phyloP scores from a whole-genome alignment of 2,329 filamentous ascomycete species.

The Pseudogymnoascus sp. region DNA sequence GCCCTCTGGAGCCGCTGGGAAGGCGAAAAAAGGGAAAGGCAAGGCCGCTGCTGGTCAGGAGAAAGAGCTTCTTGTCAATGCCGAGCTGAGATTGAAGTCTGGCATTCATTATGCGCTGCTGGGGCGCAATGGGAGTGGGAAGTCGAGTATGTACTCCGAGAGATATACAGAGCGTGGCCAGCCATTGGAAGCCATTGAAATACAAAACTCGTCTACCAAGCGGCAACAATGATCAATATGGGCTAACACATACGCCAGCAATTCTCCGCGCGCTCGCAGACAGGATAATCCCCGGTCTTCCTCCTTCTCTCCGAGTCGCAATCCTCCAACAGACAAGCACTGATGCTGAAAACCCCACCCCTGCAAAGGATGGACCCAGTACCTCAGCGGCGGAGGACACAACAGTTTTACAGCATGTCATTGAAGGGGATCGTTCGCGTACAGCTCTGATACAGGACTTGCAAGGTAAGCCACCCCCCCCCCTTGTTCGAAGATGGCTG shows the following conservation, averaged over 20 bases:
- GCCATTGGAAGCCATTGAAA: not conserved
- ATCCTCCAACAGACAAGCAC: constrained; percentile 60
- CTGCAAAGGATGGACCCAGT: constrained; percentile 20
- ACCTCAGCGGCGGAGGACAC: not conserved
- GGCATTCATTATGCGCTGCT: constrained; percentile 70
- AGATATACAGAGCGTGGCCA: not conserved
- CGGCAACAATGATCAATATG: not conserved
- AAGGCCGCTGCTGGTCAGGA: constrained; percentile 42
- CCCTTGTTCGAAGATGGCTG: not conserved
- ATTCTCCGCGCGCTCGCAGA: constrained; percentile 68
- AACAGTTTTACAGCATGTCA: not conserved
- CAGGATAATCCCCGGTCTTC: constrained; percentile 70
- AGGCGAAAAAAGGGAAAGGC: constrained; percentile 36
- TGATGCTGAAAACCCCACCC: constrained; percentile 30
- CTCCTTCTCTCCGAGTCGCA: constrained; percentile 55
- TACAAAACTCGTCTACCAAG: not conserved
- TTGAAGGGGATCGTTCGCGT: constrained; percentile 6
- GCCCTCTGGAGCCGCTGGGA: constrained; percentile 27
- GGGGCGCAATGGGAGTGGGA: constrained; percentile 75
- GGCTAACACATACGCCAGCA: constrained; percentile 36
- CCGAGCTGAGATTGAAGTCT: constrained; percentile 63
- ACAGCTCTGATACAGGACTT: constrained; percentile 11
- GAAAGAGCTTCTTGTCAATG: constrained; percentile 63
- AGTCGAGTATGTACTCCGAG: constrained; percentile 54
- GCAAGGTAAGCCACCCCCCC: not conserved